These are phyloP conservation scores for Mycena floridula DNA, from an alignment of 768 basidiomycete species.

Conservation along the genomic window DNA sequence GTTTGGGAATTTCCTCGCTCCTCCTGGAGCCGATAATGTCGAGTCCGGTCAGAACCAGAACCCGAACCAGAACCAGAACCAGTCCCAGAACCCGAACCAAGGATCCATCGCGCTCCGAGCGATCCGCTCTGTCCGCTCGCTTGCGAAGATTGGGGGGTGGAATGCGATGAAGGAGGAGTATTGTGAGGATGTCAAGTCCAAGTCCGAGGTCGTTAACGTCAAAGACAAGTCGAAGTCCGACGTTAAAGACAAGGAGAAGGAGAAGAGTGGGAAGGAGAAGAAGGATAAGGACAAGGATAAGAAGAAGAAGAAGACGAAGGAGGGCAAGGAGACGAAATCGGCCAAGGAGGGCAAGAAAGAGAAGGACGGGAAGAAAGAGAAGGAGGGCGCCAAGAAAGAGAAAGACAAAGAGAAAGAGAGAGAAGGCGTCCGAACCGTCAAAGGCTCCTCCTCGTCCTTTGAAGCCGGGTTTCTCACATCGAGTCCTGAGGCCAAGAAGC, in stretches of 20 bases:
- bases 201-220: slow-evolving; percentile 13
- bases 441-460: slow-evolving; percentile 53
- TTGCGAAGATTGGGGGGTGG: slow-evolving; percentile 73
- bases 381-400: slow-evolving; percentile 24
- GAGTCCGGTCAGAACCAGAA: slow-evolving; percentile 11
- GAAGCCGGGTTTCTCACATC: slow-evolving; percentile 55
- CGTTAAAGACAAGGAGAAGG: slow-evolving; percentile 27
- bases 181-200: slow-evolving; percentile 13
- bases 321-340: too few relatives aligned
- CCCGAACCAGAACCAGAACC: slow-evolving; percentile 9
- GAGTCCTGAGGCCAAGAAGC: slow-evolving; percentile 23
- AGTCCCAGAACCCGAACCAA: too few relatives aligned
- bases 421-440: slow-evolving; percentile 22
- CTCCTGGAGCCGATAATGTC: slow-evolving; percentile 19
- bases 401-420: slow-evolving; percentile 19
- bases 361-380: slow-evolving; percentile 21
- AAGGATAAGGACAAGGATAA: slow-evolving; percentile 21
- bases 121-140: slow-evolving; percentile 66
- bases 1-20: slow-evolving; percentile 29
- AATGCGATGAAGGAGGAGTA: too few relatives aligned
- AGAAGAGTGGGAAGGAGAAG: slow-evolving; percentile 23
- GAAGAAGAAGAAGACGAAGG: too few relatives aligned
- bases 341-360: slow-evolving; percentile 28
- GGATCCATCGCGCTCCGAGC: slow-evolving; percentile 74
- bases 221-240: slow-evolving; percentile 33